Conservation (phyloP, 2,329 filamentous ascomycete species). For the Fusarium sp. region DNA sequence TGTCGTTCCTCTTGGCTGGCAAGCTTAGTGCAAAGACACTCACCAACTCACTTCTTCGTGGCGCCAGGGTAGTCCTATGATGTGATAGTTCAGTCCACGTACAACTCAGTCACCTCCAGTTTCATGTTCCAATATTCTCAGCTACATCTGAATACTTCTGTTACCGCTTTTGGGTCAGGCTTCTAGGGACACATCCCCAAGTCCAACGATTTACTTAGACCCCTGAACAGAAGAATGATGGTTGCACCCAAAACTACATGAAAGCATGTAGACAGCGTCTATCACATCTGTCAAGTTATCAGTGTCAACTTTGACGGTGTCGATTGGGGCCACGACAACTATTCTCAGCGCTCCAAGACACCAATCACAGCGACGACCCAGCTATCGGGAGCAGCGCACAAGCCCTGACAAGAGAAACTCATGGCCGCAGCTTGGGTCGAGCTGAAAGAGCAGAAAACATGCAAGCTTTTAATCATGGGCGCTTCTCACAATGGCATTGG, state of each 20-base stretch:
- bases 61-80: neutral
- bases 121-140: neutral
- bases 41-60: neutral
- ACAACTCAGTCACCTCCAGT: neutral
- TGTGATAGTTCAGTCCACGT: neutral
- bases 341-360: constrained; percentile 29
- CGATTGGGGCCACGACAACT: constrained; percentile 43
- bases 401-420: constrained; percentile 10
- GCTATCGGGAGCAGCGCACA: constrained; percentile 11
- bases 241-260: constrained; percentile 1
- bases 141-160: neutral
- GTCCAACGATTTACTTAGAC: neutral
- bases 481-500: constrained; percentile 10
- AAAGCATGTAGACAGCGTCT: constrained; percentile 18
- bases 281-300: constrained; percentile 30
- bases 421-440: constrained; percentile 17
- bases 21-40: neutral
- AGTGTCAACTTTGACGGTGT: constrained; percentile 13
- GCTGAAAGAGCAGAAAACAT: constrained; percentile 18
- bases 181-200: constrained; percentile 1
- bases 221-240: neutral
- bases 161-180: neutral
- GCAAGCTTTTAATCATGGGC: constrained; percentile 7
- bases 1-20: neutral
- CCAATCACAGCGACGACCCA: constrained; percentile 33